Conservation (phyloP, 176 grass and related monocot genomes). For the Carex kokanica region DNA sequence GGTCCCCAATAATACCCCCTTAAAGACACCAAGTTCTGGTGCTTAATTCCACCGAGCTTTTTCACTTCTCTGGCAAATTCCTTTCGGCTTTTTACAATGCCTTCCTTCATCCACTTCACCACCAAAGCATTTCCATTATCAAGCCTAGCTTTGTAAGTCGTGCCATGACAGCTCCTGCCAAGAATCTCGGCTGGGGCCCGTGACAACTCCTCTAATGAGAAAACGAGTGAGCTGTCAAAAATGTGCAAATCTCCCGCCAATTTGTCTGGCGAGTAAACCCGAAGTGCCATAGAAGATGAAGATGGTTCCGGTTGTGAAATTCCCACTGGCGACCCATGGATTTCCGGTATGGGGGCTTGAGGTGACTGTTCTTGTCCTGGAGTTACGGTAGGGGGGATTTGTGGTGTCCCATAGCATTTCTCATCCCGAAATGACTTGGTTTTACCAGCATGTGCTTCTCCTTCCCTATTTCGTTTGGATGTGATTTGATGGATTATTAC, state of each 20-base stretch:
- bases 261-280: slow-evolving; percentile 81
- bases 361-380: slow-evolving; percentile 34
- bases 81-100: slow-evolving; percentile 80
- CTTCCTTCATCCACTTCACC: slow-evolving; percentile 93
- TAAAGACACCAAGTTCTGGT: slow-evolving; percentile 62
- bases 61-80: slow-evolving; percentile 93
- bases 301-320: not conserved
- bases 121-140: slow-evolving; percentile 63
- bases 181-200: slow-evolving; percentile 81
- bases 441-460: slow-evolving; percentile 16
- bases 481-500: slow-evolving; percentile 66
- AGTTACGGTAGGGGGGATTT: not conserved
- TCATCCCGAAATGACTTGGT: slow-evolving; percentile 31
- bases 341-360: slow-evolving; percentile 22
- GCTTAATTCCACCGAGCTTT: slow-evolving; percentile 72
- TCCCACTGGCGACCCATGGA: not conserved
- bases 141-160: slow-evolving; percentile 77
- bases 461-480: slow-evolving; percentile 42
- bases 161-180: slow-evolving; percentile 91
- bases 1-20: slow-evolving; percentile 91
- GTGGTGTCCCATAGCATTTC: slow-evolving; percentile 36
- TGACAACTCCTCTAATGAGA: slow-evolving; percentile 80
- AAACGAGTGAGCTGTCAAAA: slow-evolving; percentile 52
- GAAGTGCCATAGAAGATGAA: slow-evolving; percentile 32
- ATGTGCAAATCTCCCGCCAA: slow-evolving; percentile 78